Conservation (phyloP, 1,139 yeast species). For the Cylindricascospora bacillispora region DNA sequence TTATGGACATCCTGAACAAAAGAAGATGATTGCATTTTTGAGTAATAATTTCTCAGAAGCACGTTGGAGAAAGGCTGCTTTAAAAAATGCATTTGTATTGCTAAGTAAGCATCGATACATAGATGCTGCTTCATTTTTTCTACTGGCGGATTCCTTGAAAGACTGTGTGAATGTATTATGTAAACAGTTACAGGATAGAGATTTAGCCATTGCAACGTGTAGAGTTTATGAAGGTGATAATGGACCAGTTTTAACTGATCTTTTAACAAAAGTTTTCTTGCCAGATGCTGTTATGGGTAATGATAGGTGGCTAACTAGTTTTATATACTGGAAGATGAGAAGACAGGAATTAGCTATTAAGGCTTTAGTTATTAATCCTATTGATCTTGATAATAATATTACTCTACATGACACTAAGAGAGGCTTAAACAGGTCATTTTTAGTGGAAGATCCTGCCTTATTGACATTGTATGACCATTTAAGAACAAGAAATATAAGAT, state of each 20-base stretch:
- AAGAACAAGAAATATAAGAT: slow-evolving; percentile 37
- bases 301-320: slow-evolving; percentile 74
- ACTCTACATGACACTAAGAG: slow-evolving; percentile 15
- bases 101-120: slow-evolving; percentile 75
- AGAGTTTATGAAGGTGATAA: slow-evolving; percentile 54
- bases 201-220: slow-evolving; percentile 70
- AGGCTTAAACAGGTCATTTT: slow-evolving; percentile 32
- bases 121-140: slow-evolving; percentile 84
- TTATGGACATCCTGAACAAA: slow-evolving; percentile 65
- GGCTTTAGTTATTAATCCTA: slow-evolving; percentile 48
- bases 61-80: slow-evolving; percentile 80
- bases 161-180: slow-evolving; percentile 71
- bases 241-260: slow-evolving; percentile 36
- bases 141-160: slow-evolving; percentile 61
- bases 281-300: slow-evolving; percentile 49
- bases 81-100: slow-evolving; percentile 83
- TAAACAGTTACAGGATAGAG: slow-evolving; percentile 50
- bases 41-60: slow-evolving; percentile 59
- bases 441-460: slow-evolving; percentile 75
- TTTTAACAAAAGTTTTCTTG: slow-evolving; percentile 42
- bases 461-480: slow-evolving; percentile 52
- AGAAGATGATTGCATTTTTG: slow-evolving; percentile 66
- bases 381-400: slow-evolving; percentile 25
- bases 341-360: slow-evolving; percentile 46
- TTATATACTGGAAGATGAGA: slow-evolving; percentile 61